Evolutionary conservation across 495 filamentous ascomycete genomes (phyloP).

Genomic region (Daldinia grandis): DNA sequence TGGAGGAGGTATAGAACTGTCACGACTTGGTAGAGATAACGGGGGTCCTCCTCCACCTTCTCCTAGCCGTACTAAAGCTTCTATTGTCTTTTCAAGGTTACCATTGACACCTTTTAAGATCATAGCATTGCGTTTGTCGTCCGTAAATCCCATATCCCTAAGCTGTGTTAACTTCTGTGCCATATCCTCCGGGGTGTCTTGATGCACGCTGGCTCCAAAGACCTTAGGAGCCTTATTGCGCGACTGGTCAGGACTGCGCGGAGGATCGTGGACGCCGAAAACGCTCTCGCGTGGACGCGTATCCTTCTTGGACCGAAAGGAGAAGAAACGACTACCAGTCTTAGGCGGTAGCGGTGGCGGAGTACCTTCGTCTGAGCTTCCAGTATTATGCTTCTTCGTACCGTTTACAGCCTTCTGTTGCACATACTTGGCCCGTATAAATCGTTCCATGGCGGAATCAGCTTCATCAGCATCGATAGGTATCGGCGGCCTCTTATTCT

Average conservation of each 20-base stretch:
- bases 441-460: slow-evolving; percentile 91
- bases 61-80: slow-evolving; percentile 81
- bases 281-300: slow-evolving; percentile 45
- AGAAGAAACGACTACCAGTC: slow-evolving; percentile 78
- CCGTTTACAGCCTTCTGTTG: slow-evolving; percentile 49
- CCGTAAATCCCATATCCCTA: slow-evolving; percentile 90
- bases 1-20: slow-evolving; percentile 43
- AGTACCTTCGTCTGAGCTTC: slow-evolving; percentile 61
- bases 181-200: slow-evolving; percentile 52
- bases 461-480: slow-evolving; percentile 91
- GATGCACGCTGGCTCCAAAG: slow-evolving; percentile 70
- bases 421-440: slow-evolving; percentile 93
- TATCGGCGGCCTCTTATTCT: slow-evolving; percentile 78
- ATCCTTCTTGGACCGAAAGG: slow-evolving; percentile 60
- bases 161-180: slow-evolving; percentile 78
- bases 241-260: slow-evolving; percentile 45
- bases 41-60: slow-evolving; percentile 64
- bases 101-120: slow-evolving; percentile 82
- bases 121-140: slow-evolving; percentile 80
- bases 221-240: slow-evolving; percentile 68
- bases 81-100: slow-evolving; percentile 83
- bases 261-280: slow-evolving; percentile 25
- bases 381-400: slow-evolving; percentile 52
- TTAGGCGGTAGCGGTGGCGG: slow-evolving; percentile 89
- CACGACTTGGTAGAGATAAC: slow-evolving; percentile 47